Evolutionary conservation across 1,139 yeast genomes (phyloP).

Genomic region (Pichia sp.): DNA sequence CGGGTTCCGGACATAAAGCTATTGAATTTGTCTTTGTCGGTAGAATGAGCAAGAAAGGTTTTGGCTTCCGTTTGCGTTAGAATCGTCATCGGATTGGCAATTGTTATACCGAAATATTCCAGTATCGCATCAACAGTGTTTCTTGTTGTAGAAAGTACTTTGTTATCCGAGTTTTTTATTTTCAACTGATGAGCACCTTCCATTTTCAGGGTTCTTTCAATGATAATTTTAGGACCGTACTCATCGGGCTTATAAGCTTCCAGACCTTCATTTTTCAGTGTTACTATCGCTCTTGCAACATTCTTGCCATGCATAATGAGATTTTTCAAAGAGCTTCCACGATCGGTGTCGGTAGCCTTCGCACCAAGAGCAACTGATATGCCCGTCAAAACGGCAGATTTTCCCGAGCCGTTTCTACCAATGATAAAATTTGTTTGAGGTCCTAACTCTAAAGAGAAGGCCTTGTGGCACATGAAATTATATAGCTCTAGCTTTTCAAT

Average conservation of each 20-base stretch:
- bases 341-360: constrained; percentile 81
- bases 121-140: constrained; percentile 65
- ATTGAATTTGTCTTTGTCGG: constrained; percentile 65
- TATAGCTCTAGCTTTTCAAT: constrained; percentile 54
- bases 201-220: constrained; percentile 65
- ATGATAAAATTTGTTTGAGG: constrained; percentile 86
- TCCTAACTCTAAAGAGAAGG: constrained; percentile 71
- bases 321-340: constrained; percentile 69
- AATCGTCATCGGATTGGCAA: constrained; percentile 90
- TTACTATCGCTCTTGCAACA: constrained; percentile 58
- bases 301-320: constrained; percentile 75
- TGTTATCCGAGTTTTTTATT: constrained; percentile 50
- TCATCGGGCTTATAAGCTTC: constrained; percentile 61
- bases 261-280: constrained; percentile 57
- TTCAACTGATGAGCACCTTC: constrained; percentile 50
- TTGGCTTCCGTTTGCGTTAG: constrained; percentile 93
- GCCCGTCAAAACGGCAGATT: constrained; percentile 88
- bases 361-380: constrained; percentile 92
- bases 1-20: constrained; percentile 79
- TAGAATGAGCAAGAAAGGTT: constrained; percentile 74
- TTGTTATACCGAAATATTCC: constrained; percentile 67
- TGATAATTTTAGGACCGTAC: constrained; percentile 64
- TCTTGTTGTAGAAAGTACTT: constrained; percentile 56
- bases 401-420: constrained; percentile 95
- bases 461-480: constrained; percentile 83